A percentile compares a stretch with the other conserved stretches of the same genome.
These are phyloP conservation scores for Coemansia sp. DNA, from an alignment of 192 early-diverging fungal species.

Conservation along the genomic window DNA sequence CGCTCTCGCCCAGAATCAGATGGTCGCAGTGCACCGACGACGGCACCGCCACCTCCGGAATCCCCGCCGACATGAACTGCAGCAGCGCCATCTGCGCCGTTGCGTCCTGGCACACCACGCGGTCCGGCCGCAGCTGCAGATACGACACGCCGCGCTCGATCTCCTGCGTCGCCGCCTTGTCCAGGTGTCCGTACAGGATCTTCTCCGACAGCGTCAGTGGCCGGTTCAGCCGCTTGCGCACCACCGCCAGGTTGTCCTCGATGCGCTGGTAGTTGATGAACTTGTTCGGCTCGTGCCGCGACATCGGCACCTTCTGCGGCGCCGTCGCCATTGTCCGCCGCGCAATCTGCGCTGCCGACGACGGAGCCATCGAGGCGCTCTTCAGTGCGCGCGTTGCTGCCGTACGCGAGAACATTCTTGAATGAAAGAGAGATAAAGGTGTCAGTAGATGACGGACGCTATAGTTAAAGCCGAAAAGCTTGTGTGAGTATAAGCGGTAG, in stretches of 20 bases:
- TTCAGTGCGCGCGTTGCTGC: constrained; percentile 28
- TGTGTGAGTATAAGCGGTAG: not conserved
- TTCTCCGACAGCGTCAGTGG: constrained; percentile 96
- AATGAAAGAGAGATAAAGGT: not conserved
- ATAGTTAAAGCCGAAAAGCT: not conserved
- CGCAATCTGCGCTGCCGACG: not conserved
- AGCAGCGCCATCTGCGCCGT: constrained; percentile 98
- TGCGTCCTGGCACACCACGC: constrained; percentile 98
- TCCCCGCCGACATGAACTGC: constrained; percentile 95
- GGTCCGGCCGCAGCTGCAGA: constrained; percentile 95
- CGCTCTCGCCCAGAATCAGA: constrained; percentile 90
- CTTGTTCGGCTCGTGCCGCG: constrained; percentile 87
- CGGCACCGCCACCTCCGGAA: constrained; percentile 86
- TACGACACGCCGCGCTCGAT: constrained; percentile 91
- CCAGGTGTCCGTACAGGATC: constrained; percentile 97
- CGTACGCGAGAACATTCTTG: constrained; percentile 33
- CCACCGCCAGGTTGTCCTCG: constrained; percentile 92
- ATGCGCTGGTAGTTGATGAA: constrained; percentile 98
- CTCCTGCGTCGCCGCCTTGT: constrained; percentile 92
- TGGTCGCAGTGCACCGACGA: constrained; percentile 97
- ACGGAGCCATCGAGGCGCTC: not conserved
- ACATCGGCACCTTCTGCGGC: constrained; percentile 83
- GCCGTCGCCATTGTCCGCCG: constrained; percentile 52
- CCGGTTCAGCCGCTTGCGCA: constrained; percentile 85
- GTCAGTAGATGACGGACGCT: not conserved